phyloP scores from a whole-genome alignment of 1,284 basidiomycete genomes.

The Kwoniella shivajii region DNA sequence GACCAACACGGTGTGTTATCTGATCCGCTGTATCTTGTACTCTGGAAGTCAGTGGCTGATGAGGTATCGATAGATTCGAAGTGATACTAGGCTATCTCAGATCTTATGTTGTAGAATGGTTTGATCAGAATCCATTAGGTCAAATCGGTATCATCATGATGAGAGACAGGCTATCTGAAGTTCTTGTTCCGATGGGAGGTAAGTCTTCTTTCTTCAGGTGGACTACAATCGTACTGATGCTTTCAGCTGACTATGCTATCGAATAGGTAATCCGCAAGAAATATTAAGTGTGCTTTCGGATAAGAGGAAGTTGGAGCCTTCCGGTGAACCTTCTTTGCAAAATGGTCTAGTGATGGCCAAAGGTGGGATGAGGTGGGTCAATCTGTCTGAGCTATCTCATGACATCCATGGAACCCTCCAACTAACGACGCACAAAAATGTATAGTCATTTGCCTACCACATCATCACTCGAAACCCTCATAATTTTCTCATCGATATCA shows the following conservation, averaged over 20 bases:
- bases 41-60: not conserved
- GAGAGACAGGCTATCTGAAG: constrained; percentile 82
- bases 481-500: constrained; percentile 92
- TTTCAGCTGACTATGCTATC: too few relatives aligned
- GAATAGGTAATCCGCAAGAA: constrained; percentile 94
- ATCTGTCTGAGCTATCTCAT: not conserved
- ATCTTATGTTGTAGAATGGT: constrained; percentile 94
- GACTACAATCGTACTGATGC: not conserved
- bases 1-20: constrained; percentile 71
- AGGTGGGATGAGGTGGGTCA: constrained; percentile 78
- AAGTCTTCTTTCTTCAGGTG: constrained; percentile 27
- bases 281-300: constrained; percentile 83
- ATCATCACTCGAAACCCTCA: constrained; percentile 90
- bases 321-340: constrained; percentile 91
- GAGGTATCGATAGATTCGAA: constrained; percentile 62
- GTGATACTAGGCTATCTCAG: constrained; percentile 83
- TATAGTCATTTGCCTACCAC: constrained; percentile 87
- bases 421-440: not conserved
- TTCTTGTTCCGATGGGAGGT: constrained; percentile 87
- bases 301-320: constrained; percentile 82
- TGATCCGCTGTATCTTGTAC: too few relatives aligned
- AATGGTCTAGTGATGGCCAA: constrained; percentile 96
- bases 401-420: not conserved
- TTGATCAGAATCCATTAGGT: constrained; percentile 98
- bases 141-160: constrained; percentile 93